Percentiles rank a stretch among this genome's conserved stretches.
Evolutionary conservation across 768 basidiomycete species (phyloP).

Genomic region (Trametes elegans): DNA sequence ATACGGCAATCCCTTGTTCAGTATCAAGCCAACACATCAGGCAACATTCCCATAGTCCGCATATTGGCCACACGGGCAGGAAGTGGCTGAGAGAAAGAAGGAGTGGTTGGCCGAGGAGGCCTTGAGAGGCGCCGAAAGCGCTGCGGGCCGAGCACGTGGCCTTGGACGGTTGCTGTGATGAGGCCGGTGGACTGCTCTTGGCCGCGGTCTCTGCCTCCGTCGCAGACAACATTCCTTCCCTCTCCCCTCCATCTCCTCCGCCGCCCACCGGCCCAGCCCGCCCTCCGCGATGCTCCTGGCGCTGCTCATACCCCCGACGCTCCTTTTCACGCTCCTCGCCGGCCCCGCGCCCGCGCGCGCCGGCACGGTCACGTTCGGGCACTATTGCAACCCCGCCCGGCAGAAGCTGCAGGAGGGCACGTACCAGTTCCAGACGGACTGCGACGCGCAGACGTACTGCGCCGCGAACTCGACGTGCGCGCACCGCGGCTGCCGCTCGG

Average conservation of each 20-base stretch:
- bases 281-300: conserved; percentile 12
- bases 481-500: conserved; percentile 67
- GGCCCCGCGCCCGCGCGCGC: conserved; percentile 36
- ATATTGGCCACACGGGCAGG: too few species aligned
- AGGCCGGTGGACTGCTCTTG: not conserved
- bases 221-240: conserved; percentile 12
- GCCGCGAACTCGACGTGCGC: conserved; percentile 50
- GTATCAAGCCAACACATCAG: too few species aligned
- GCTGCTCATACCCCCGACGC: conserved; percentile 14
- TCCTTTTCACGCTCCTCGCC: conserved; percentile 39
- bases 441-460: conserved; percentile 71
- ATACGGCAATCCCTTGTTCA: too few species aligned
- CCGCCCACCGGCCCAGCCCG: not conserved
- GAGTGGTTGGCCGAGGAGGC: too few species aligned
- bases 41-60: too few species aligned
- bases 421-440: conserved; percentile 79
- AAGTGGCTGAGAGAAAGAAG: too few species aligned
- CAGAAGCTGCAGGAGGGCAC: conserved; percentile 73
- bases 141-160: not conserved
- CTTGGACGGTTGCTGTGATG: conserved; percentile 13
- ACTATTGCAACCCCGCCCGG: conserved; percentile 50
- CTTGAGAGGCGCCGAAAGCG: too few species aligned
- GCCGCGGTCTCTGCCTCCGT: not conserved
- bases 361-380: conserved; percentile 44
- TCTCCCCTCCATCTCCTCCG: not conserved